These are phyloP conservation scores for Amylostereum areolatum DNA, from an alignment of 1,284 basidiomycete genomes.

Conservation along the genomic window DNA sequence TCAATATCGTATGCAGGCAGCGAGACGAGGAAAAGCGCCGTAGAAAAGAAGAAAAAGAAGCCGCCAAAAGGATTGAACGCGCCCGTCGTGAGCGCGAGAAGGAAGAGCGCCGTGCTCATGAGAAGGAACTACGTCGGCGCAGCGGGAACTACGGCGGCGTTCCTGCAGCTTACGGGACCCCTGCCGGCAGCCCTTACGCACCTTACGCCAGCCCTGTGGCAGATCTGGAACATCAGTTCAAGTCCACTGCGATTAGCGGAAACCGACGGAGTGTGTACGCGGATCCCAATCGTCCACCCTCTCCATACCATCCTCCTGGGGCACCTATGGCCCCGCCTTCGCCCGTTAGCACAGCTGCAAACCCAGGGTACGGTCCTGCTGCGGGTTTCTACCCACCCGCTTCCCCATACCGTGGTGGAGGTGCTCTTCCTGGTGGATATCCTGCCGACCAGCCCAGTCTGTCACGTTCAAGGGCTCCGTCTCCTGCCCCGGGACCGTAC, in stretches of 20 bases:
- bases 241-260: constrained; percentile 22
- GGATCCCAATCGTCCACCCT: constrained; percentile 12
- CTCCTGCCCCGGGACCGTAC: not conserved
- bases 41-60: constrained; percentile 43
- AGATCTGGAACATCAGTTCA: constrained; percentile 27
- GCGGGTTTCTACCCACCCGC: no score
- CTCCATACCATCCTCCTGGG: constrained; percentile 14
- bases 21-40: constrained; percentile 47
- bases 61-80: constrained; percentile 33
- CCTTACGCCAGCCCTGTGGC: constrained; percentile 14
- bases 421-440: constrained; percentile 6
- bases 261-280: constrained; percentile 18
- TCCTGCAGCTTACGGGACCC: constrained; percentile 9
- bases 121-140: constrained; percentile 38
- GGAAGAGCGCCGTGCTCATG: constrained; percentile 41
- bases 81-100: constrained; percentile 9
- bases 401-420: constrained; percentile 13
- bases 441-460: constrained; percentile 10
- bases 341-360: constrained; percentile 2
- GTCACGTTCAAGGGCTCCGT: constrained; percentile 17
- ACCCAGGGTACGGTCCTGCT: constrained; percentile 10
- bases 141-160: constrained; percentile 15
- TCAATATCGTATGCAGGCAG: constrained; percentile 18
- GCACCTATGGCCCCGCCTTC: constrained; percentile 13
- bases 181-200: constrained; percentile 19